Conservation (phyloP, 176 grass and related monocot species). For the Bolboschoenus planiculmis region DNA sequence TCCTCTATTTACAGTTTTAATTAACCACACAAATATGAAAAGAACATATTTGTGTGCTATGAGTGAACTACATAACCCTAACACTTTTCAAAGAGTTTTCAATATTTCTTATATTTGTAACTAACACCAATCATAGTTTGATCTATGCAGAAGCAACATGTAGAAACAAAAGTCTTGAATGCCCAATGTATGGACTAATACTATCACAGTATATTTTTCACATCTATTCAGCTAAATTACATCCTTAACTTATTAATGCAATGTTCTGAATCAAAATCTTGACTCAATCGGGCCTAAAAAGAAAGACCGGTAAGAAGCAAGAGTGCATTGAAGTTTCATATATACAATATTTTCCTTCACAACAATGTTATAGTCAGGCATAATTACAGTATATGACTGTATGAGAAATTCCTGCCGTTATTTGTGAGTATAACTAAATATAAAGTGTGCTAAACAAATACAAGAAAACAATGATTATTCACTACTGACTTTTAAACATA, state of each 20-base stretch:
- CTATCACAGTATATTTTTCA: neutral
- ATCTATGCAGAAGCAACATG: neutral
- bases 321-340: too few relatives aligned
- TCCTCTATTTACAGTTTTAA: neutral
- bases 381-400: too few relatives aligned
- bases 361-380: too few relatives aligned
- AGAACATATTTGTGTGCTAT: neutral
- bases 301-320: too few relatives aligned
- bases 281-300: too few relatives aligned
- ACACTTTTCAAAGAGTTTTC: neutral
- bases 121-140: neutral
- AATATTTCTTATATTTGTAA: conserved; percentile 2
- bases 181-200: neutral
- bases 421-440: too few relatives aligned
- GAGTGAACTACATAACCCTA: neutral
- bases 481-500: neutral
- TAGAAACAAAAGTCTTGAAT: neutral
- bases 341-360: too few relatives aligned
- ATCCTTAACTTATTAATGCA: neutral
- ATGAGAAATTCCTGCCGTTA: too few relatives aligned
- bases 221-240: neutral
- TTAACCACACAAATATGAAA: neutral
- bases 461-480: neutral
- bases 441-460: too few relatives aligned
- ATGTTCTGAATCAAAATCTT: neutral